These are phyloP conservation scores for Rhizopus microsporus DNA, from an alignment of 371 early-diverging fungal genomes.

Conservation along the genomic window DNA sequence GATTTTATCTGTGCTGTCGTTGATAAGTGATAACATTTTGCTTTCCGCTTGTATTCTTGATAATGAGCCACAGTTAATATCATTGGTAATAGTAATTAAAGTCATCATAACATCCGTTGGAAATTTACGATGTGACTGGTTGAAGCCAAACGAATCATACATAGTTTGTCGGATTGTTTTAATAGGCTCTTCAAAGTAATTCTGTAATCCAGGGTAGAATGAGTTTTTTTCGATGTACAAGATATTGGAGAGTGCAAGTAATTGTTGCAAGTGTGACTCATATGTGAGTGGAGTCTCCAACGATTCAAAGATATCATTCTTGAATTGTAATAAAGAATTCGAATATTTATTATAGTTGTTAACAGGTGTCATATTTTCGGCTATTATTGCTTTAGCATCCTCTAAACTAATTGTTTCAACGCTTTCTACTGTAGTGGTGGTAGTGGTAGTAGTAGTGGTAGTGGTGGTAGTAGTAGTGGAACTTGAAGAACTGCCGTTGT, in stretches of 20 bases:
- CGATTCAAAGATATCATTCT: constrained; percentile 8
- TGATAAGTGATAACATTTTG: constrained; percentile 9
- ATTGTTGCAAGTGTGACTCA: constrained; percentile 15
- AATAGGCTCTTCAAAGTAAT: constrained; percentile 12
- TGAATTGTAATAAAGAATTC: constrained; percentile 12
- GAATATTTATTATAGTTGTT: constrained; percentile 10
- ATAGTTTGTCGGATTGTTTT: constrained; percentile 13
- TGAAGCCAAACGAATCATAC: constrained; percentile 15
- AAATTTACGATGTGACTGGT: constrained; percentile 8
- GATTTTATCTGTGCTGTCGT: constrained; percentile 9
- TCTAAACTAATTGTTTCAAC: constrained; percentile 14
- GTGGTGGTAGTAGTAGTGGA: neutral
- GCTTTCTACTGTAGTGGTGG: constrained; percentile 11
- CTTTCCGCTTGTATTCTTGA: constrained; percentile 11
- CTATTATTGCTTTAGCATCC: constrained; percentile 13
- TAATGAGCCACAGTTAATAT: constrained; percentile 7
- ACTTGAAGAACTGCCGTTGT: neutral
- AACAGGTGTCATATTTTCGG: constrained; percentile 10
- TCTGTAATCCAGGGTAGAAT: constrained; percentile 15
- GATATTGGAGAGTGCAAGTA: constrained; percentile 9
- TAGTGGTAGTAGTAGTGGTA: constrained; percentile 1
- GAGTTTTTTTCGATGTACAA: constrained; percentile 15
- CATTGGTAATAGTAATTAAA: constrained; percentile 11
- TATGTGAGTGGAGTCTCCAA: constrained; percentile 12
- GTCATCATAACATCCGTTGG: constrained; percentile 7